Base-by-base conservation (phyloP, 139 green algal species). In the Haematococcus sp. region DNA sequence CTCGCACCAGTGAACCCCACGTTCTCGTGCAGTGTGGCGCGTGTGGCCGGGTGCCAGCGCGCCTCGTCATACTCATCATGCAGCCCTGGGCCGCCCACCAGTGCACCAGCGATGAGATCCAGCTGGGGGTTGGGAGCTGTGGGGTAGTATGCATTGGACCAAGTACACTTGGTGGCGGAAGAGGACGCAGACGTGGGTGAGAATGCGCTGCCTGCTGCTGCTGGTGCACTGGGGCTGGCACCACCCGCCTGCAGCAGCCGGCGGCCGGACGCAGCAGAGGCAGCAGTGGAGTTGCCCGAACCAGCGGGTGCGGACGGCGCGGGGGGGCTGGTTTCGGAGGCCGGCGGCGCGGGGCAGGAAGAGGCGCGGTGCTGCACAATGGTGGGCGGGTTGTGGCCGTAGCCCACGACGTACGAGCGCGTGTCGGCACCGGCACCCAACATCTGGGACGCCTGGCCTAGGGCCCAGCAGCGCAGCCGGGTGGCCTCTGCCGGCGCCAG, bases 321-420 rank as follows among this genome's bases (percentile, higher is more conserved):
- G 40, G 15, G 9, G 52, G 25, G n/a, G n/a, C n/a, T n/a, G n/a
- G n/a, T n/a, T n/a, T n/a, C n/a, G n/a, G n/a, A n/a, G n/a, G n/a
- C n/a, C n/a, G n/a, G n/a, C n/a, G n/a, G 35, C 4, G 25, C 71
- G 51, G 61, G 61, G 61, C 61, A 68, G 28, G 72, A 78, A 1
- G 72, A 78, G 3, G 61, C 61, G n/a, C 61, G 60, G 32, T 78
- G 72, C 49, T 78, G 72, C 20, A 78, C 44, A 13, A 78, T 55
- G 19, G 4, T 66, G 5, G 72, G 72, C 22, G 72, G 15, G 49
- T 71, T 67, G 15, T 51, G 23, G 31, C 44, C 31, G 49, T 67
- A 72, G 61, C 72, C 63, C 13, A 78, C 72, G 2, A 78, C 63
- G 25, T 60, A 78, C 44, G 35, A 65, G 13, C 34, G 17, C 4